Base-by-base conservation (phyloP, 257 asterid genomes). In the Orobanche coerulescens region DNA sequence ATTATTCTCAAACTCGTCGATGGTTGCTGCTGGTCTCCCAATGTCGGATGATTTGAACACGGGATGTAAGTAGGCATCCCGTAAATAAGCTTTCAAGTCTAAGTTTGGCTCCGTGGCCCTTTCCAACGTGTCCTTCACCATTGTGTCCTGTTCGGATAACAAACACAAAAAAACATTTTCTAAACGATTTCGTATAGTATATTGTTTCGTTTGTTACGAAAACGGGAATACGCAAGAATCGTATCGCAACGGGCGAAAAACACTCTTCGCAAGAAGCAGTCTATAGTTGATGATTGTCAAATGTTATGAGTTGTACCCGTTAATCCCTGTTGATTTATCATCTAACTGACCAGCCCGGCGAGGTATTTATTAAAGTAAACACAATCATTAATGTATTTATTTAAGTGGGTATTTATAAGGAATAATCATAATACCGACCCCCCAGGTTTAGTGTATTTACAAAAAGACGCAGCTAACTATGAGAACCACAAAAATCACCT, bases 121-220 rank as follows among this genome's bases (percentile, higher is more conserved):
- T 40, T 82, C 94, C 48, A 85, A 68, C 5, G 90, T 82, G 76
- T 85, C 94, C 75, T 71, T 82, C 62, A 85, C 80, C 87, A 80
- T 77, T 13, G 94, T 86, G 4, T 85, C 87, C 94, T 85, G 85
- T 73, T 74, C 16, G 6, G 26, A 36, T 25, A 63, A 52, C 62
- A 47, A n/a, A 48, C 26, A 46, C 23, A 65, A 54, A 24, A 61
- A 19, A 19, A 53, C 55, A 54, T 24, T 60, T 11, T 20, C 5
- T 0, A 57, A 23, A 6, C n/a, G 48, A 19, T 15, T 61, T 18
- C 62, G 40, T 13, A 18, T 23, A 14, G 25, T 36, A 26, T 31
- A 0, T n/a, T n/a, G 46, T 30, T 64, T 28, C 5, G 30, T 52
- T 31, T 25, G 19, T 26, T 4, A 1, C 12, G 56, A n/a, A 24